Evolutionary conservation across 768 basidiomycete species (phyloP).

Genomic region (Suillus decipiens): DNA sequence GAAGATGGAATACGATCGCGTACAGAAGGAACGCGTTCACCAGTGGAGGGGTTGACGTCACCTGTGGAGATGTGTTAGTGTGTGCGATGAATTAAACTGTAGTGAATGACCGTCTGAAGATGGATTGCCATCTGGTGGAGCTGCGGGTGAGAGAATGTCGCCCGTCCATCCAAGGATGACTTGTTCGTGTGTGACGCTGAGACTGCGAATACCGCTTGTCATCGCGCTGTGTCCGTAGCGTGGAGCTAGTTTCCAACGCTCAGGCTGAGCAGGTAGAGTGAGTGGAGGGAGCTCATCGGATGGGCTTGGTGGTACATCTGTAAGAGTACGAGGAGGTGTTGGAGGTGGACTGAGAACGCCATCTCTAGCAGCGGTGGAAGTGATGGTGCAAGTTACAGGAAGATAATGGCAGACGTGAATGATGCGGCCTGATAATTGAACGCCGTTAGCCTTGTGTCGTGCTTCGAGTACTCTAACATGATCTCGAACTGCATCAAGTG

Average conservation of each 20-base stretch:
- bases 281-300: constrained; percentile 18
- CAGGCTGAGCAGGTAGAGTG: constrained; percentile 14
- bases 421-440: constrained; percentile 82
- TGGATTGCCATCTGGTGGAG: constrained; percentile 32
- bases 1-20: constrained; percentile 48
- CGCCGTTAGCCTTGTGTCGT: constrained; percentile 66
- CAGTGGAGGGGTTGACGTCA: constrained; percentile 6
- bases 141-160: constrained; percentile 58
- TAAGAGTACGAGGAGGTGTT: constrained; percentile 65
- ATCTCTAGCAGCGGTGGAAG: constrained; percentile 31
- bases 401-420: constrained; percentile 92
- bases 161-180: constrained; percentile 94
- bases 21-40: constrained; percentile 13
- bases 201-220: constrained; percentile 88
- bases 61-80: constrained; percentile 12
- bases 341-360: constrained; percentile 74
- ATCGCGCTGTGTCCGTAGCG: constrained; percentile 93
- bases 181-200: constrained; percentile 85
- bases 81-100: constrained; percentile 10
- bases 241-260: constrained; percentile 72
- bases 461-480: constrained; percentile 74
- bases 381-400: constrained; percentile 70
- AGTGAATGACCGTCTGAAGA: constrained; percentile 24
- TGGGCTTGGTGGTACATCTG: constrained; percentile 47
- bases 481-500: constrained; percentile 70